These are phyloP conservation scores for Didymella segeticola DNA, from an alignment of 2,329 filamentous ascomycete species.

Conservation along the genomic window DNA sequence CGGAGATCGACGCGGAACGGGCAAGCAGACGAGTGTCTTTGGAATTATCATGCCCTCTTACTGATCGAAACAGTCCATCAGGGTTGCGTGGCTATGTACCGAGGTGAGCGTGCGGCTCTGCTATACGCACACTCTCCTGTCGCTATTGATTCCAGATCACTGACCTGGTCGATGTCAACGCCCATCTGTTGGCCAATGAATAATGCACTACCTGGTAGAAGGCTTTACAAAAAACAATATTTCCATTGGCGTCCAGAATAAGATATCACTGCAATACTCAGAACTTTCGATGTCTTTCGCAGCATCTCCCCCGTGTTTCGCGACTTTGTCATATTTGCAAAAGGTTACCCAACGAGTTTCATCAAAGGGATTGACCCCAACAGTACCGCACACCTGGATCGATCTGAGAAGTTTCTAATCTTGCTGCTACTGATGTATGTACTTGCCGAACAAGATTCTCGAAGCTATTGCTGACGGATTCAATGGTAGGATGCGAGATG, in stretches of 20 bases:
- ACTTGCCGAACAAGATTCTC: not conserved
- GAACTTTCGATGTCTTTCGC: conserved; percentile 1
- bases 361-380: conserved; percentile 20
- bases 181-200: not conserved
- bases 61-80: not conserved
- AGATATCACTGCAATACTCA: not conserved
- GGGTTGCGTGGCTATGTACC: not conserved
- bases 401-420: conserved; percentile 20
- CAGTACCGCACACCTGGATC: conserved; percentile 29
- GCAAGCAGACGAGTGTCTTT: not conserved
- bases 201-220: not conserved
- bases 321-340: conserved; percentile 23
- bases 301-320: not conserved
- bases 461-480: not conserved
- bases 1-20: not conserved
- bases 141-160: not conserved
- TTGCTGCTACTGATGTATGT: not conserved
- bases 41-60: not conserved
- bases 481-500: not conserved
- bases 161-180: not conserved
- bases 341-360: conserved; percentile 26
- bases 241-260: not conserved
- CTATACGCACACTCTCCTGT: not conserved
- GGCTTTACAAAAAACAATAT: not conserved
- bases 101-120: not conserved